Evolutionary conservation across 495 filamentous ascomycete species (phyloP), one percentile per base, ranked within the genome.

Genomic region (Neurospora africana): DNA sequence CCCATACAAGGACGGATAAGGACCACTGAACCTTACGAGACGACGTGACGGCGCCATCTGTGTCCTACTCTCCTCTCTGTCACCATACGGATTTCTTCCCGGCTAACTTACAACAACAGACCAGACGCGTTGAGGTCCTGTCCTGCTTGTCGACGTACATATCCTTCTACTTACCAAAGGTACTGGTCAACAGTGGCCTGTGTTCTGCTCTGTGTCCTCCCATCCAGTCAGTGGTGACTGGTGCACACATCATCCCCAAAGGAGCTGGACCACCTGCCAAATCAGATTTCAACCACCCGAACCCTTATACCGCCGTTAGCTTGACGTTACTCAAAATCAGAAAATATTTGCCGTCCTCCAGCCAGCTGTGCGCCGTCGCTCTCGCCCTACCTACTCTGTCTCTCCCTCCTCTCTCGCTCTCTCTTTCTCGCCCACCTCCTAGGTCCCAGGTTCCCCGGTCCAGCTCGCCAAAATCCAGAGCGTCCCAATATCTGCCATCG

Each of bases 41-140:
- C 75, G 70, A 77, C 76, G 81, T 80, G 77, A 81, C 79, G 77
- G 79, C 81, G 79, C 81, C 79, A 82, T 83, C 81, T 38, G 75
- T 82, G 82, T 83, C 75, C 77, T 80, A 83, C 83, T 74, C 74
- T 76, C 76, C 79, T 70, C 78, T 78, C 77, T 74, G 76, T 65
- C 27, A 65, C 53, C 19, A 65, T 77, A 78, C 75, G 76, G 71
- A 35, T 27, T 37, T 6, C 39, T 36, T 65, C 41, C 35, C 69
- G 13, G 53, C 69, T 15, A 61, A 47, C 38, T 44, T 40, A 10
- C 69, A 47, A 53, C 40, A 38, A 38, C 37, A 38, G 43, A 35
- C 39, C 40, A 33, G 68, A 72, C 39, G 30, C 68, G n/a, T 41
- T 72, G 35, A 21, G 10, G 23, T 38, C 17, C 30, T 23, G 36